Base-by-base conservation (phyloP, 495 filamentous ascomycete genomes). In the Penicillium malachiteum region DNA sequence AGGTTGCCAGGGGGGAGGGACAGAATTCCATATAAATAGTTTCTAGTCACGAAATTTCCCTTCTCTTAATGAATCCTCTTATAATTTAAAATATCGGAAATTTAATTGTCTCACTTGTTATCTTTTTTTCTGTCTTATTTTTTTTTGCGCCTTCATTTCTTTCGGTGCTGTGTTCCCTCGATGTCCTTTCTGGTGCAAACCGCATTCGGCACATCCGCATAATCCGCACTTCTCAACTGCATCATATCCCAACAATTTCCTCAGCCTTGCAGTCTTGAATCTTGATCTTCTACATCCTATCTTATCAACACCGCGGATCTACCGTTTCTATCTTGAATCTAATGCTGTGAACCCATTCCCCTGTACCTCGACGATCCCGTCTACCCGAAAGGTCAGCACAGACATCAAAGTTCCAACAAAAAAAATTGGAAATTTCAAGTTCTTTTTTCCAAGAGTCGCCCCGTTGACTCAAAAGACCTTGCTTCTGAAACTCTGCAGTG, bases 201-300 rank as follows among this genome's bases (percentile, higher is more conserved):
- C 64, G 64, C 58, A 67, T 67, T 62, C 64, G 64, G 64, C 54
- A 35, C 47, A 52, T 59, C 58, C 63, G 63, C 63, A 48, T 43
- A 50, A 60, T 50, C 58, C 64, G 56, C 41, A 41, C 53, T 54
- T 56, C 37, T 52, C 48, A 47, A 59, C 53, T 60, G 48, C 63
- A 54, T 62, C 63, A 58, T 58, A 56, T 42, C 57, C 55, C 55
- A 55, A 48, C 51, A 59, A 43, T 55, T 55, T 51, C 37, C 34
- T 49, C 30, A 51, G 7, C 41, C 40, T 32, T 41, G 17, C 48
- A 14, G 5, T 9, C 17, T 41, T 13, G 13, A 26, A 26, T 31
- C 31, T 41, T 10, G 1, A 50, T 38, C 9, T 8, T 12, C 13
- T 43, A 8, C n/a, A 35, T 7, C 5, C 35, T 51, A 31, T 5